Conservation (phyloP, 2,329 filamentous ascomycete genomes). For the Coleophoma cylindrospora region DNA sequence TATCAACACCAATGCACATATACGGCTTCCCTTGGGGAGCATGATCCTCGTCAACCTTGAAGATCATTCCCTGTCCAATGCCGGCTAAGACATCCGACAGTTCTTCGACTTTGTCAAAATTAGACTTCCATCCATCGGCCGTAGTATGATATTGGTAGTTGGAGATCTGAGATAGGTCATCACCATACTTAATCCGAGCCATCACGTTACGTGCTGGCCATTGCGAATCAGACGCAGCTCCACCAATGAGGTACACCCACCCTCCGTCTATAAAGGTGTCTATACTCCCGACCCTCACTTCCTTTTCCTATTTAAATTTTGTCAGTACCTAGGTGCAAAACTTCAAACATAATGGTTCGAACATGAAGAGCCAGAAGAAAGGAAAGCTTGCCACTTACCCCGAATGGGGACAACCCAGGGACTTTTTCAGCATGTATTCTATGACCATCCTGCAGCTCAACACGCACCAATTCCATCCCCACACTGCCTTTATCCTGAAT, state of each 20-base stretch:
- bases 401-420: conserved; percentile 1
- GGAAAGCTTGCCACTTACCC: not conserved
- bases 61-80: conserved; percentile 2
- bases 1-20: conserved; percentile 1
- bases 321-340: not conserved
- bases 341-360: not conserved
- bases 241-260: conserved; percentile 2
- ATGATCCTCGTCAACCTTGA: not conserved
- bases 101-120: not conserved
- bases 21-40: conserved; percentile 1
- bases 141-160: conserved; percentile 2
- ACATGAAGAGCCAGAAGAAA: not conserved
- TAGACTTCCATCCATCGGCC: not conserved
- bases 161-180: not conserved
- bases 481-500: conserved; percentile 1
- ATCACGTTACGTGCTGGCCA: not conserved
- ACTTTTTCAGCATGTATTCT: not conserved
- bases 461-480: conserved; percentile 1
- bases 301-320: not conserved
- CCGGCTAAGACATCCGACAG: not conserved
- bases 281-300: not conserved
- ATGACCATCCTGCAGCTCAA: conserved; percentile 1
- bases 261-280: conserved; percentile 3
- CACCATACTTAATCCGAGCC: conserved; percentile 2
- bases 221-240: not conserved